Evolutionary conservation across 805 yeast species (phyloP), one percentile per base, ranked within the genome.

Genomic region (Soucietia sequanensis): DNA sequence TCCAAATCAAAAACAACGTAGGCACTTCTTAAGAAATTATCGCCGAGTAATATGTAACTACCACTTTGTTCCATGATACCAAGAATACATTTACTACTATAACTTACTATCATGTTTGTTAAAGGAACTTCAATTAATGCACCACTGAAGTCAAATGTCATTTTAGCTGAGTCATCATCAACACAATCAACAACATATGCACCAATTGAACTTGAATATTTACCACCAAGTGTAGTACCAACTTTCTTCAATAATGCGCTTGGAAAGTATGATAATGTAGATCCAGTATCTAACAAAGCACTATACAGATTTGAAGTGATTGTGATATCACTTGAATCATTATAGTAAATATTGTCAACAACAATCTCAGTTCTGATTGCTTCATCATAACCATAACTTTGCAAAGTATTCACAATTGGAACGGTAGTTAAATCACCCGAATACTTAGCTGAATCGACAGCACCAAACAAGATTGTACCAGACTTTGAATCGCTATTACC

Each of bases 1-100:
- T 78, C 85, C 33, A 80, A 58, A 54, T 84, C 83, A 55, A 73
- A 80, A 11, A 80, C 86, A 18, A 78, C 68, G 54, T 81, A 83
- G 2, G 81, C 80, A 38, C 75, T 70, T 35, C 85, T 67, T 43
- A 84, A 58, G 50, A 84, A 75, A 30, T 75, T 71, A 51, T 81
- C 89, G 8, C 93, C 93, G 23, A 84, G 62, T 35, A 80, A 67
- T 12, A 62, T 46, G 36, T 47, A 47, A 32, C 24, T 22, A 12
- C 23, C 13, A 17, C 23, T 19, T 35, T 54, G 59, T 10, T 39
- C 45, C 20, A 56, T 34, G 15, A 60, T 44, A 4, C 65, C 63
- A 39, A 62, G 50, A 31, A 41, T 43, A 42, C 70, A 64, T 17
- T 20, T 25, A 16, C 33, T 31, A 12, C 43, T 32, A 31, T 40